These are phyloP conservation scores for Polytrichum commune DNA, from an alignment of 225 moss, liverwort and hornwort species.

Conservation along the genomic window DNA sequence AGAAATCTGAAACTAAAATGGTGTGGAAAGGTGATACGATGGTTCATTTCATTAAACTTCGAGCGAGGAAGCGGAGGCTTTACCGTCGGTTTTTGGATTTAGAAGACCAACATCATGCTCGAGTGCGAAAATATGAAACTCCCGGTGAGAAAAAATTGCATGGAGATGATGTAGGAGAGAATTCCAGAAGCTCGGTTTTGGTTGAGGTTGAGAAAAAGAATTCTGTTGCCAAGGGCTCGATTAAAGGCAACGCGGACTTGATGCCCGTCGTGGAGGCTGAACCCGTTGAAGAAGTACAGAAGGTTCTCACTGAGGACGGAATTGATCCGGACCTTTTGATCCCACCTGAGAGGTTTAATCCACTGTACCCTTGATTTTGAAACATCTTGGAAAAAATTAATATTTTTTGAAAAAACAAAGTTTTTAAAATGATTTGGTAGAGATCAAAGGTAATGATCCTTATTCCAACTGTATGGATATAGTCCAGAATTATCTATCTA, in stretches of 20 bases:
- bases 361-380: conserved; percentile 60
- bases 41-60: conserved; percentile 50
- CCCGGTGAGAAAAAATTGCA: not conserved
- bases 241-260: no score
- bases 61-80: conserved; percentile 43
- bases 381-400: not conserved
- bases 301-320: conserved; percentile 9
- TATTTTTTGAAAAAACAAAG: no score
- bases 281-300: no score
- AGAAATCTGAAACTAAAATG: conserved; percentile 13
- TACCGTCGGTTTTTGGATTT: conserved; percentile 49
- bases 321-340: conserved; percentile 32
- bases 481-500: no score
- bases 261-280: no score
- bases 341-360: conserved; percentile 24
- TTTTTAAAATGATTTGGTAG: no score
- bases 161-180: no score
- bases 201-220: no score
- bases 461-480: no score
- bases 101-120: conserved; percentile 55
- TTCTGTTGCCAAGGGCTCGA: no score
- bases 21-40: conserved; percentile 56
- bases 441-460: no score
- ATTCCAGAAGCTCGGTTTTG: no score
- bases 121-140: conserved; percentile 33